Base-by-base conservation (phyloP, 176 grass and related monocot species). In the Bolboschoenus planiculmis region DNA sequence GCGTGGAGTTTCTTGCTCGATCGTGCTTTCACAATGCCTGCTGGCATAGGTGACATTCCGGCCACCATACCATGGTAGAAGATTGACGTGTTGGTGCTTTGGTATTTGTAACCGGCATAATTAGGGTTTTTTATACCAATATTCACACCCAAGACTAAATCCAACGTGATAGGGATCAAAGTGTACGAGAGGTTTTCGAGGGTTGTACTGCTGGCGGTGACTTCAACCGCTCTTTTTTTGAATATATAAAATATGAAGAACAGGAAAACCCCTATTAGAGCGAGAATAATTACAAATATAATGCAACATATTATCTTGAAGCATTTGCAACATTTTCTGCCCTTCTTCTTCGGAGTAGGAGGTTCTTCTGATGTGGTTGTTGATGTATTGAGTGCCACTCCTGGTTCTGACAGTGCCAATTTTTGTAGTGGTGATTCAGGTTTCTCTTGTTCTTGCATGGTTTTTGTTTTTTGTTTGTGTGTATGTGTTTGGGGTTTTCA, bases 101-200 rank as follows among this genome's bases (percentile, higher is more conserved):
- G 77, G 56, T 92, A 92, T 42, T 85, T 71, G 90, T 26, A 97
- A 43, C 86, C 83, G 3, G 90, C 76, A 58, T 82, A 56, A 87
- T 93, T 92, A 13, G 87, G 94, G 88, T 97, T 97, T 63, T 9
- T 56, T 24, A 94, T 68, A 84, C 78, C 63, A 55, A 97, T 88
- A 36, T 86, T 86, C 13, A 87, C 84, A 0, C 85, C 83, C n/a
- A 90, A 81, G 1, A 83, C 71, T 4, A 87, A 0, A 58, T 63
- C 78, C 0, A 97, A 81, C 21, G 14, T 8, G 40, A 93, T 81
- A 20, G 34, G 53, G 9, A 48, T 47, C 20, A 85, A 83, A 0
- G 81, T 57, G 0, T 81, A 82, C 24, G 40, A 29, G 55, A 94
- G 60, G n/a, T 83, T 56, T 8, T 87, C 62, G 24, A 90, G 3